Base-by-base conservation (phyloP, 1,139 yeast genomes). In the Pichia sp. region DNA sequence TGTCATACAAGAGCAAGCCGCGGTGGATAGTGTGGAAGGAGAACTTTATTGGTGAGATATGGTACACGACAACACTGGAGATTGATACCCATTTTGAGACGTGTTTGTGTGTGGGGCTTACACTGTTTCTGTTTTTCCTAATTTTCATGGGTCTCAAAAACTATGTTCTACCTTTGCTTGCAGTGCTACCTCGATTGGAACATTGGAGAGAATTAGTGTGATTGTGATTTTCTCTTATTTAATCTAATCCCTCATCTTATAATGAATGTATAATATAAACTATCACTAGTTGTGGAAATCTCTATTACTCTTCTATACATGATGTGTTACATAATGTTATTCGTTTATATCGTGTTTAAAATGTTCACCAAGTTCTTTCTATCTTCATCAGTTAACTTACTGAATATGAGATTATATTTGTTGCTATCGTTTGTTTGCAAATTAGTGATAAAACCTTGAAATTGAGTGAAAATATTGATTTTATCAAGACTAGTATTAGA, bases 401-500 rank as follows among this genome's bases (percentile, higher is more conserved):
- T 36, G 31, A 48, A 46, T 8, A 42, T 23, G 8, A 39, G n/a
- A 23, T 28, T 34, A 28, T 70, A 70, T 46, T 62, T 67, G 4
- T 46, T 50, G 2, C 54, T 35, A 42, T 69, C 69, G 2, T 54
- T 45, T 15, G 52, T 53, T 49, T 68, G 60, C n/a, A 72, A 45
- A 6, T 53, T 54, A n/a, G 52, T 39, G 31, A 75, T 56, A 22
- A 63, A 60, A 18, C 70, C 68, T 47, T 74, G 68, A 56, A 79
- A 70, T 5, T 69, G 66, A 5, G 62, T 60, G 53, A 77, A 79
- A 8, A 86, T 74, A 53, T 89, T 79, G 33, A 89, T 63, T 33
- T 67, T 64, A 53, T 91, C 97, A 44, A 91, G 66, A 1, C 95
- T 80, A 3, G 88, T 81, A 38, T 81, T 78, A 4, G 83, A 74